These are phyloP conservation scores for Cochliopodium minus DNA, from an alignment of 208 protist species.

Conservation along the genomic window DNA sequence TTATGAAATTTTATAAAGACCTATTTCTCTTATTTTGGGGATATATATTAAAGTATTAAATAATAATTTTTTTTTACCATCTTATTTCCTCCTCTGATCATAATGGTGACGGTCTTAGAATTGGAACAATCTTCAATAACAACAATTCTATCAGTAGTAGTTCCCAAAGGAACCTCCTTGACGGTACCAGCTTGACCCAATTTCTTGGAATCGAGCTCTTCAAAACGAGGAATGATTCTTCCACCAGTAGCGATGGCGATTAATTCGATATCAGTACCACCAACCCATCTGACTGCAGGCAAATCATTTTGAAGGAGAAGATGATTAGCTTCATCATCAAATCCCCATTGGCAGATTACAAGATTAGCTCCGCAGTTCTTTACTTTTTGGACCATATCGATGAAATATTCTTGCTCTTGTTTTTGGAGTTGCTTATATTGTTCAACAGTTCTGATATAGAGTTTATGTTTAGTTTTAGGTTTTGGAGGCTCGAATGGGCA, in stretches of 20 bases:
- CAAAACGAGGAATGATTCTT: constrained; percentile 94
- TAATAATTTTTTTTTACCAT: too few relatives aligned
- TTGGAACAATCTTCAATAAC: constrained; percentile 96
- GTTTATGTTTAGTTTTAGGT: constrained; percentile 98
- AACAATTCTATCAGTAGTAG: constrained; percentile 92
- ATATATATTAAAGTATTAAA: too few relatives aligned
- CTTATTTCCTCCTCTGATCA: constrained; percentile 96
- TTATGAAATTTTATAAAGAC: too few relatives aligned
- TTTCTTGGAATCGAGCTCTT: constrained; percentile 87
- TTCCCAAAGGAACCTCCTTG: constrained; percentile 77
- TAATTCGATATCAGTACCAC: constrained; percentile 97
- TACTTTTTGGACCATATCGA: constrained; percentile 59
- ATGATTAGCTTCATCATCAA: constrained; percentile 99
- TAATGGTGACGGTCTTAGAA: constrained; percentile 93
- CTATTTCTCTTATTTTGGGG: too few relatives aligned
- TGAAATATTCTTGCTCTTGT: constrained; percentile 95
- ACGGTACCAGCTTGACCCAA: constrained; percentile 74
- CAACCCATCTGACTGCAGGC: constrained; percentile 97
- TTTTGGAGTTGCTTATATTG: constrained; percentile 81
- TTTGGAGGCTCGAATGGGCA: constrained; percentile 99
- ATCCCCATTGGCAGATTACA: constrained; percentile 99
- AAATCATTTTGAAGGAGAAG: constrained; percentile 95
- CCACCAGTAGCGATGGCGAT: constrained; percentile 98
- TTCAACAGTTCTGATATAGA: constrained; percentile 78
- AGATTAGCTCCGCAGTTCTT: constrained; percentile 92